A percentile compares a stretch with the other conserved stretches of the same genome.
Conservation (phyloP, 1,284 basidiomycete species). For the Cutaneotrichosporon sp. region DNA sequence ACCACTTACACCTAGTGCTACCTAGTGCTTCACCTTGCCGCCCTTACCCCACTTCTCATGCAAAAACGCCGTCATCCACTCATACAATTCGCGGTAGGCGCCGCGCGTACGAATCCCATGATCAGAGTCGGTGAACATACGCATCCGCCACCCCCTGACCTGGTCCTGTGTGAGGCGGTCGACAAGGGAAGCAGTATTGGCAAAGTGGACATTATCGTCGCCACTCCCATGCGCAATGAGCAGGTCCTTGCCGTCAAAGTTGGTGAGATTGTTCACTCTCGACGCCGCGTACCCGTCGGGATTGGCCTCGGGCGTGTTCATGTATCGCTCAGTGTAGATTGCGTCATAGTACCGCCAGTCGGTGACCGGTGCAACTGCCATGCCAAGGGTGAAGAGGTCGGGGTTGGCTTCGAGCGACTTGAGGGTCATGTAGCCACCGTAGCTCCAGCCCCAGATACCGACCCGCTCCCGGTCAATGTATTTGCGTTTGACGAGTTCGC, state of each 20-base stretch:
- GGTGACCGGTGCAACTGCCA: slow-evolving; percentile 60
- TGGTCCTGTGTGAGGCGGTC: slow-evolving; percentile 82
- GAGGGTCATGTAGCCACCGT: slow-evolving; percentile 88
- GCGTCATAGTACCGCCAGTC: slow-evolving; percentile 78
- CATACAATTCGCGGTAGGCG: slow-evolving; percentile 78
- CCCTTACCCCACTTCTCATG: slow-evolving; percentile 89
- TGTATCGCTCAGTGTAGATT: slow-evolving; percentile 83
- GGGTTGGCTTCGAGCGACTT: slow-evolving; percentile 85
- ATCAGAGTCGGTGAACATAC: slow-evolving; percentile 97
- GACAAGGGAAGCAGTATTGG: slow-evolving; percentile 83
- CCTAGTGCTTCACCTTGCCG: slow-evolving; percentile 51
- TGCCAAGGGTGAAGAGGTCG: slow-evolving; percentile 81
- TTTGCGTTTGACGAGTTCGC: slow-evolving; percentile 49
- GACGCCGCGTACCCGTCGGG: slow-evolving; percentile 77
- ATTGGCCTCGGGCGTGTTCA: slow-evolving; percentile 78
- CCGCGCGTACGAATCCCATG: slow-evolving; percentile 71
- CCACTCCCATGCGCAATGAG: slow-evolving; percentile 87
- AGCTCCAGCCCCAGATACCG: slow-evolving; percentile 95
- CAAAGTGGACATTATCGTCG: slow-evolving; percentile 91
- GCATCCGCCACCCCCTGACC: slow-evolving; percentile 78
- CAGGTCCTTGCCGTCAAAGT: slow-evolving; percentile 72
- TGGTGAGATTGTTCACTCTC: slow-evolving; percentile 78
- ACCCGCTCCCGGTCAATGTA: slow-evolving; percentile 65
- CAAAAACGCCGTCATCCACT: slow-evolving; percentile 81
- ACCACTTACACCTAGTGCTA: background rate